Evolutionary conservation across 257 asterid species (phyloP), one percentile per base, ranked within the genome.

Genomic region (Primulina tabacum): DNA sequence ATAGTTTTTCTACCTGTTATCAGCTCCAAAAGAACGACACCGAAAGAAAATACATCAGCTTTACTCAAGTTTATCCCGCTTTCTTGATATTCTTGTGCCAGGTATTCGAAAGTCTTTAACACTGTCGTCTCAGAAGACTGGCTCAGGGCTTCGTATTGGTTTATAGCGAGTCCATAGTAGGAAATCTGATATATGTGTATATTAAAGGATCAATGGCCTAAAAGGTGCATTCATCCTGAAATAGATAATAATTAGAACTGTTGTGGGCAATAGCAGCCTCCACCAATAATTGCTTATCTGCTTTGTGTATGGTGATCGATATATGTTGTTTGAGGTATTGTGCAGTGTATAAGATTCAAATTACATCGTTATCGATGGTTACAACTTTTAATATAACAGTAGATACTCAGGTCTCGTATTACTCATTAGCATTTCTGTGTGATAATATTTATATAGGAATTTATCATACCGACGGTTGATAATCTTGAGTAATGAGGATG

Each of bases 31-130:
- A n/a, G n/a, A n/a, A n/a, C n/a, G n/a, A n/a, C n/a, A n/a, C n/a
- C n/a, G n/a, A n/a, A n/a, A n/a, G n/a, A n/a, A n/a, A n/a, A n/a
- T n/a, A n/a, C 86, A 59, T 80, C 89, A 1, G 91, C 85, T 57
- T 85, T 80, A 59, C 91, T 85, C 65, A 74, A 33, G 59, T 83
- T 86, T 65, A 65, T 78, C 18, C 88, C 89, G 0, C 77, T 76
- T 72, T 82, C 88, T 32, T 72, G 78, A 68, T 81, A 88, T 40
- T 83, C 94, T 20, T 91, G 94, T 50, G 91, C 87, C 16, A 87
- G 65, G 83, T 83, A 82, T 35, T 87, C 85, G 9, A 85, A 83
- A 7, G 85, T 77, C 80, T 67, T 85, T 40, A 85, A 38, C 10
- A 79, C 89, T 33, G 82, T 73, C 5, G 69, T 75, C 40, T 57